Conservation (phyloP, 495 filamentous ascomycete species). For the Neurospora terricola region DNA sequence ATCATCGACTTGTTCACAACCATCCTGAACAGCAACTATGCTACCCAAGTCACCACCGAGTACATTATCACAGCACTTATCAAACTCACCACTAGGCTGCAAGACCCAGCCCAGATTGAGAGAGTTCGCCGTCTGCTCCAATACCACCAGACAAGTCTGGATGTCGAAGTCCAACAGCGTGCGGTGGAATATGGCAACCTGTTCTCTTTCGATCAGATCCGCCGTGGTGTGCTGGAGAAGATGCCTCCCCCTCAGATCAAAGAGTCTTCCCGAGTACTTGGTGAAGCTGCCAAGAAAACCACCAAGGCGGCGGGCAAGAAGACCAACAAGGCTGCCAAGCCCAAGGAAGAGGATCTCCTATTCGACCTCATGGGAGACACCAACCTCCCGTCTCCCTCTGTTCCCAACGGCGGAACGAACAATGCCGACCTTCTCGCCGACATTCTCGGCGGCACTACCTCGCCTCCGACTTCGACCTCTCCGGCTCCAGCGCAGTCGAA, state of each 20-base stretch:
- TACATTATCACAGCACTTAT: slow-evolving; percentile 93
- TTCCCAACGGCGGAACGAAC: slow-evolving; percentile 58
- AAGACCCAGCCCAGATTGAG: slow-evolving; percentile 73
- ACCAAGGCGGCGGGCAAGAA: slow-evolving; percentile 65
- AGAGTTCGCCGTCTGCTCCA: slow-evolving; percentile 69
- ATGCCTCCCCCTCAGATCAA: slow-evolving; percentile 97
- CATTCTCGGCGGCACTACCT: slow-evolving; percentile 61
- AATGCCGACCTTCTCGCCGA: slow-evolving; percentile 83
- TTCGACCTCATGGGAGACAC: slow-evolving; percentile 88
- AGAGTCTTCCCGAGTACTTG: slow-evolving; percentile 80
- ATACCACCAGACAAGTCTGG: slow-evolving; percentile 67
- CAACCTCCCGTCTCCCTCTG: slow-evolving; percentile 36
- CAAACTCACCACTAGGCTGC: slow-evolving; percentile 86
- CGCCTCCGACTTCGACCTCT: slow-evolving; percentile 43
- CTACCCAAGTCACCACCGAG: slow-evolving; percentile 77
- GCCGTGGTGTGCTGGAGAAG: slow-evolving; percentile 83
- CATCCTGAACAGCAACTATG: slow-evolving; percentile 89
- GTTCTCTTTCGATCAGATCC: slow-evolving; percentile 79
- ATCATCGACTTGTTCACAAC: slow-evolving; percentile 82
- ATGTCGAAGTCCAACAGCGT: slow-evolving; percentile 92
- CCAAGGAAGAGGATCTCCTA: slow-evolving; percentile 80
- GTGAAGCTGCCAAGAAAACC: slow-evolving; percentile 75
- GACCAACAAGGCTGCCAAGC: slow-evolving; percentile 60
- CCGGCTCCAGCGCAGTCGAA: slow-evolving; percentile 45
- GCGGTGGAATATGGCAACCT: slow-evolving; percentile 92